Evolutionary conservation across 805 yeast species (phyloP), one percentile per base, ranked within the genome.

Genomic region (Cyberlindnera xylosilytica): DNA sequence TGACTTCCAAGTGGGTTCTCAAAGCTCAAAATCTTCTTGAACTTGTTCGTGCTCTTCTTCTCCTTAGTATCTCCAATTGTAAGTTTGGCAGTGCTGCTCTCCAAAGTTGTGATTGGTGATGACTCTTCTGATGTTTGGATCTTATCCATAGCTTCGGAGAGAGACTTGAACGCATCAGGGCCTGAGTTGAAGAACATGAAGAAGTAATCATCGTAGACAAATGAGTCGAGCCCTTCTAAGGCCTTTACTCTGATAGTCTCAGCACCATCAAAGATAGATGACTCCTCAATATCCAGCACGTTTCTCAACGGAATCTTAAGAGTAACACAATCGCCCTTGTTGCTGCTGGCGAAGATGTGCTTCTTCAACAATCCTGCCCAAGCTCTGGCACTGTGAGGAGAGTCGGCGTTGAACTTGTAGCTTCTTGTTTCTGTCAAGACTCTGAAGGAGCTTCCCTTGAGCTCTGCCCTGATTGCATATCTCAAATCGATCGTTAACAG

Each of bases 321-420:
- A 17, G 85, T 76, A 12, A 87, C 93, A 46, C 82, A 81, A 51
- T 82, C 82, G 12, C 81, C 82, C 19, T 73, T 69, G 59, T 87
- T 85, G 41, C 84, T 72, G 31, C 83, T 73, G 1, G 89, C 72
- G 63, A 91, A 91, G 2, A 87, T 79, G 40, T 83, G 82, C 54
- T 85, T 87, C 50, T 84, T 86, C 34, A 91, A 62, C 9, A 74
- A 65, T 39, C 81, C 79, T 35, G 78, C 81, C 98, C 98, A 91
- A 15, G 81, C 75, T 45, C 85, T 72, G 0, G 97, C 97, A 6
- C 82, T 66, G 47, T 72, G 79, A 13, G 76, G 63, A 19, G 83
- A 79, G 55, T 90, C 97, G 2, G 95, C 85, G 47, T 75, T 73
- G 52, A 90, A 84, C 31, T 73, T 70, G 60, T 81, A 81, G 0